phyloP scores from a whole-genome alignment of 225 moss, liverwort and hornwort genomes.

The Bryoerythrophyllum caledonicum region DNA sequence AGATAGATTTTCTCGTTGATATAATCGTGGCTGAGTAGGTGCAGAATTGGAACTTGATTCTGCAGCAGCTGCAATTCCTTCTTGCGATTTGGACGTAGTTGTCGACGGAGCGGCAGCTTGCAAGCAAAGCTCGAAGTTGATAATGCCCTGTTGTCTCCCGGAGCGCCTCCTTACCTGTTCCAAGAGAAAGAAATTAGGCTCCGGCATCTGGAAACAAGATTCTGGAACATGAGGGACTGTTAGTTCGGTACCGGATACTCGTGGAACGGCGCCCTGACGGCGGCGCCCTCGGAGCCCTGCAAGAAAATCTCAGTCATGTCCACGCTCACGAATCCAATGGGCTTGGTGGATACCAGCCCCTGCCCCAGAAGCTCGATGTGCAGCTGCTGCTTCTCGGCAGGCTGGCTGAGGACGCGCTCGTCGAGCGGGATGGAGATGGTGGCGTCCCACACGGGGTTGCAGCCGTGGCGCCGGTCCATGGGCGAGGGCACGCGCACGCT shows the following conservation, averaged over 20 bases:
- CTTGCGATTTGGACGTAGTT: not conserved
- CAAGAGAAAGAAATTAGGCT: not conserved
- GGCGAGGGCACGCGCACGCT: constrained; percentile 46
- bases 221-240: not conserved
- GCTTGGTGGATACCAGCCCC: constrained; percentile 47
- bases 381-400: constrained; percentile 18
- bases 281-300: constrained; percentile 26
- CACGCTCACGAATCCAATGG: constrained; percentile 47
- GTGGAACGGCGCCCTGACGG: constrained; percentile 28
- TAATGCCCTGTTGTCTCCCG: constrained; percentile 40
- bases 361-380: constrained; percentile 51
- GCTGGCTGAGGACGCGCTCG: constrained; percentile 30
- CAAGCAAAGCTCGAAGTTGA: constrained; percentile 48
- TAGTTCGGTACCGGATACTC: constrained; percentile 26
- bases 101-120: constrained; percentile 20
- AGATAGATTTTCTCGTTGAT: not conserved
- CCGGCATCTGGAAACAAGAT: not conserved
- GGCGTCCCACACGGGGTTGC: constrained; percentile 53
- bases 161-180: constrained; percentile 33
- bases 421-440: constrained; percentile 44
- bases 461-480: constrained; percentile 40
- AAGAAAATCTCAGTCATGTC: constrained; percentile 36
- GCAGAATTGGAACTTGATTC: not conserved
- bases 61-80: not conserved
- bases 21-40: not conserved